Conservation (phyloP, 345 rosid genomes). For the Salix caprea region DNA sequence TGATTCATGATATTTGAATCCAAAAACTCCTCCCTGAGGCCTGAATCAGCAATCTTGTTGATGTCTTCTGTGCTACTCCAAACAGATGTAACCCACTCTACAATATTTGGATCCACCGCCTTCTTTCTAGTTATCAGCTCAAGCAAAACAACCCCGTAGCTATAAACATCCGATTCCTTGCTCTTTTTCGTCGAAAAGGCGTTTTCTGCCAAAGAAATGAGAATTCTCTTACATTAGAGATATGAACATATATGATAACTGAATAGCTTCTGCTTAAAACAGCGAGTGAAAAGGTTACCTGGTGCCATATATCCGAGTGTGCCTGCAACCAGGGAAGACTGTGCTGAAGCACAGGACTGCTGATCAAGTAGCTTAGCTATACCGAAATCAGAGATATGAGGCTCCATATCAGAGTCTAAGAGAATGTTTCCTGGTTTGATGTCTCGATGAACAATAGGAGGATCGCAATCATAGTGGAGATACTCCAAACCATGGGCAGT, state of each 20-base stretch:
- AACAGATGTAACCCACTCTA: slow-evolving; percentile 41
- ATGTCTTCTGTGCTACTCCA: slow-evolving; percentile 42
- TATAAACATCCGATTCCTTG: slow-evolving; percentile 31
- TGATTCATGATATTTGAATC: slow-evolving; percentile 49
- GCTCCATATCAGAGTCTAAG: slow-evolving; percentile 62
- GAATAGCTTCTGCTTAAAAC: background rate
- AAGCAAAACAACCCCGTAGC: slow-evolving; percentile 24
- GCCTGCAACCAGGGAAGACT: slow-evolving; percentile 40
- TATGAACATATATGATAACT: background rate
- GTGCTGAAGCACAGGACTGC: slow-evolving; percentile 37
- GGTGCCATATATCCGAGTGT: slow-evolving; percentile 84
- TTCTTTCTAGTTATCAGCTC: slow-evolving; percentile 25
- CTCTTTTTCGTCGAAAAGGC: slow-evolving; percentile 47
- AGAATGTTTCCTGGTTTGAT: slow-evolving; percentile 80
- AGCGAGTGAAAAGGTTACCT: slow-evolving; percentile 34
- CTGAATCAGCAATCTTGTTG: slow-evolving; percentile 37
- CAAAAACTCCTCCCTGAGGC: slow-evolving; percentile 43
- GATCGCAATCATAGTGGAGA: slow-evolving; percentile 75
- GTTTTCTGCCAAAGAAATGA: slow-evolving; percentile 41
- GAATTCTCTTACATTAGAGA: background rate
- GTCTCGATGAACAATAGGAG: slow-evolving; percentile 71
- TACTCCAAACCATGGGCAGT: slow-evolving; percentile 71
- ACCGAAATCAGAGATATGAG: slow-evolving; percentile 82
- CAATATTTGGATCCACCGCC: slow-evolving; percentile 31
- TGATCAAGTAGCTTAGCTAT: slow-evolving; percentile 62